A percentile compares a stretch with the other conserved stretches of the same genome.
These are phyloP conservation scores for Cystobasidium pallidum DNA, from an alignment of 1,284 basidiomycete genomes.

Conservation along the genomic window DNA sequence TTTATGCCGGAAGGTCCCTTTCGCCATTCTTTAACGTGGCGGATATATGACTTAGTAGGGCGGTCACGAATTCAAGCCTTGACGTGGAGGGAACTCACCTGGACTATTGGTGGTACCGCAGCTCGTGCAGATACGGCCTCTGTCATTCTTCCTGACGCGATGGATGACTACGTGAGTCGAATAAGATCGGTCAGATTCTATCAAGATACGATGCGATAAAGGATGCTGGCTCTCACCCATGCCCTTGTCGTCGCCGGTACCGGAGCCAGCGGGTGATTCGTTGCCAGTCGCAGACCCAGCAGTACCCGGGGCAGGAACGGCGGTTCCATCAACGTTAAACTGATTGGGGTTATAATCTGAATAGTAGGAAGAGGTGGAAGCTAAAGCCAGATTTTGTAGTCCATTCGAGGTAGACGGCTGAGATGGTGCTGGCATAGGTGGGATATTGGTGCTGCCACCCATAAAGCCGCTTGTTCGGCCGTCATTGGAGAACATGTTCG, in stretches of 20 bases:
- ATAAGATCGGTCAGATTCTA: not conserved
- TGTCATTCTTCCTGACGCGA: constrained; percentile 41
- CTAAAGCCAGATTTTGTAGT: constrained; percentile 36
- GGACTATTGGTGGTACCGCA: constrained; percentile 53
- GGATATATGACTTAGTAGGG: not conserved
- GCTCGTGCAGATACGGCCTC: constrained; percentile 52
- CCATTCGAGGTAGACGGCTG: constrained; percentile 18
- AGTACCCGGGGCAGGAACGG: not conserved
- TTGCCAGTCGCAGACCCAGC: not conserved
- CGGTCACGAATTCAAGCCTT: not conserved
- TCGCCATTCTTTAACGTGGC: constrained; percentile 43
- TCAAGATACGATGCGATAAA: not conserved
- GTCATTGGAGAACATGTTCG: constrained; percentile 39
- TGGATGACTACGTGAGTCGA: constrained; percentile 14
- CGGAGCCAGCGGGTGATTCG: constrained; percentile 10
- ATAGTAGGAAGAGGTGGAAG: constrained; percentile 38
- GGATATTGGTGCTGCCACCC: constrained; percentile 38
- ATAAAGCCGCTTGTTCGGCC: constrained; percentile 31
- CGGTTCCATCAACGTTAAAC: constrained; percentile 20
- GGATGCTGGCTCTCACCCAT: not conserved
- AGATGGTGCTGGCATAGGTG: constrained; percentile 37
- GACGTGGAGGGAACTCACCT: not conserved
- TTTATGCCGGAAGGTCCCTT: constrained; percentile 75
- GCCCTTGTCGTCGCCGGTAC: constrained; percentile 10
- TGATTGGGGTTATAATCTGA: constrained; percentile 35